Conservation (phyloP, 176 grass and related monocot species). For the Oryza punctata region DNA sequence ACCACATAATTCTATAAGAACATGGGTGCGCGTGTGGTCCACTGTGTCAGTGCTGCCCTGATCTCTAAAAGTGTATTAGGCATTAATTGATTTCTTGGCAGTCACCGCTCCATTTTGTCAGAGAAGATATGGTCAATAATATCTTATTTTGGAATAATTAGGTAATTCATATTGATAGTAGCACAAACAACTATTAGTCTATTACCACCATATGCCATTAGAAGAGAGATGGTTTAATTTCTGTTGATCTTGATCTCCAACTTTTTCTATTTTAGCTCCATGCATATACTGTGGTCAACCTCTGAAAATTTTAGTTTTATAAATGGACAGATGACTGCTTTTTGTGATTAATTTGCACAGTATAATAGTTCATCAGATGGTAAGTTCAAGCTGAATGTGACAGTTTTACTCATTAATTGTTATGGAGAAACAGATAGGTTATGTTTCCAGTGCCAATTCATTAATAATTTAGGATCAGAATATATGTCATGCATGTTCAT, state of each 20-base stretch:
- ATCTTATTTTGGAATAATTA: conserved; percentile 1
- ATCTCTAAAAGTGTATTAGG: not conserved
- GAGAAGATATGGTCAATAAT: conserved; percentile 1
- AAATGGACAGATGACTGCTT: not conserved
- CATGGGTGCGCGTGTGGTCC: not conserved
- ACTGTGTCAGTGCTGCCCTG: conserved; percentile 25
- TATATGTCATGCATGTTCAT: conserved; percentile 8
- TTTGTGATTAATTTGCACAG: conserved; percentile 3
- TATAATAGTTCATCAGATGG: not conserved
- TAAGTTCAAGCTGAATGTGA: not conserved
- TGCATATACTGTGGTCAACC: not conserved
- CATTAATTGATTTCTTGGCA: not conserved
- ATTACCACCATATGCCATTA: not conserved
- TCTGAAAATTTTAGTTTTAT: not conserved
- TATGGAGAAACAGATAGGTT: not conserved
- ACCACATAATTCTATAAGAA: conserved; percentile 17
- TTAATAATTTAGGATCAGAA: conserved; percentile 3
- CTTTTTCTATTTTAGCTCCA: not conserved
- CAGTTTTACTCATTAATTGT: not conserved
- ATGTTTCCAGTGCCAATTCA: not conserved
- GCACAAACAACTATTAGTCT: not conserved
- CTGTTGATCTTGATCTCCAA: not conserved
- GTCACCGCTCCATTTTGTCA: not conserved
- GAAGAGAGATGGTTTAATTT: not conserved
- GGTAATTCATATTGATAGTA: not conserved